phyloP scores from a whole-genome alignment of 129 eudicot species.

The Flaveria brownii region DNA sequence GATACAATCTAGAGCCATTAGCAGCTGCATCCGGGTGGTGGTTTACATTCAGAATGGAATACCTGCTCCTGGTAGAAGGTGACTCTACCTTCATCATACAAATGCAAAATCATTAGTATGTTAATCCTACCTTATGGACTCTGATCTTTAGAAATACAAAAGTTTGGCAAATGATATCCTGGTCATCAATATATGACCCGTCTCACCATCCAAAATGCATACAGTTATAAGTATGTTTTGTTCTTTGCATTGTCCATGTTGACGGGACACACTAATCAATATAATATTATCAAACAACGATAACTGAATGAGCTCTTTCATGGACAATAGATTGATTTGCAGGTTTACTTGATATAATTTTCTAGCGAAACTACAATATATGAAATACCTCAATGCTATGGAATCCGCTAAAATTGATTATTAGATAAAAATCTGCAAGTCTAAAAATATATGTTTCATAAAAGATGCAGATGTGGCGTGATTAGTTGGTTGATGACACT shows the following conservation, averaged over 20 bases:
- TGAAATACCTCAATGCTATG: too few relatives aligned
- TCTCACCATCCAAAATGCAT: conserved; percentile 10
- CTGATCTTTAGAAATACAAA: conserved; percentile 13
- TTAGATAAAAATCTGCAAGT: too few relatives aligned
- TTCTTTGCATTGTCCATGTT: not conserved
- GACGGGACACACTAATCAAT: not conserved
- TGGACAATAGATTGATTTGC: too few relatives aligned
- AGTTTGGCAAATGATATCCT: conserved; percentile 1
- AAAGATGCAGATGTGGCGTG: too few relatives aligned
- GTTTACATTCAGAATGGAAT: conserved; percentile 4
- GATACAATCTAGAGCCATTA: not conserved
- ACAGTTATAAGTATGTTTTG: not conserved
- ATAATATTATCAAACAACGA: too few relatives aligned
- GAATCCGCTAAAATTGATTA: too few relatives aligned
- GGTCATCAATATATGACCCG: not conserved
- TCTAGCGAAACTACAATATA: too few relatives aligned
- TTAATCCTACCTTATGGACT: conserved; percentile 7
- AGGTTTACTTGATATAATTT: too few relatives aligned
- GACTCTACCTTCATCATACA: conserved; percentile 3
- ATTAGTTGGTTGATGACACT: too few relatives aligned
- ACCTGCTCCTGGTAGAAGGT: not conserved
- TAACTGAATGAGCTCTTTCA: not conserved
- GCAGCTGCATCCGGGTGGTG: not conserved
- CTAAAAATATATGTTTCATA: too few relatives aligned
- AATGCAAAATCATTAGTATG: not conserved